A percentile compares a stretch with the other conserved stretches of the same genome.
These are phyloP conservation scores for Chalciporus sp. DNA, from an alignment of 1,284 basidiomycete species.

Conservation along the genomic window DNA sequence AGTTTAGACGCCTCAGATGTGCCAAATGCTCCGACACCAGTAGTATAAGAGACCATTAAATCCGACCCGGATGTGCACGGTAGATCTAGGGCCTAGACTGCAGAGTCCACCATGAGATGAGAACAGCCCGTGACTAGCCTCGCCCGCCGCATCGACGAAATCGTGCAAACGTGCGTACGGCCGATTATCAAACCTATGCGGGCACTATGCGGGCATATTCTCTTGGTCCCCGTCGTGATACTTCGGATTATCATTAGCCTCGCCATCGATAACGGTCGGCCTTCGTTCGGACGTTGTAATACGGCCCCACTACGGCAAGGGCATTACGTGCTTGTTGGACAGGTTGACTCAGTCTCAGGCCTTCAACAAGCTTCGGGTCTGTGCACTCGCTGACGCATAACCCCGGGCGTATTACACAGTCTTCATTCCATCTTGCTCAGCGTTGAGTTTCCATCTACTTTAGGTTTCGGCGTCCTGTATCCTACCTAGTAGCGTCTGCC, in stretches of 20 bases:
- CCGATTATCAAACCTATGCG: not conserved
- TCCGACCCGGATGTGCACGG: no score
- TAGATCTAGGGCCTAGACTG: slow-evolving; percentile 1
- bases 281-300: not conserved
- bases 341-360: no score
- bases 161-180: slow-evolving; percentile 7
- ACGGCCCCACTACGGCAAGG: no score
- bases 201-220: not conserved
- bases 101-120: slow-evolving; percentile 3
- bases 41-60: no score
- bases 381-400: no score
- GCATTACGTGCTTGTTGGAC: no score
- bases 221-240: not conserved
- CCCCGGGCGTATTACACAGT: no score
- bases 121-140: slow-evolving; percentile 12
- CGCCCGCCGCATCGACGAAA: slow-evolving; percentile 4
- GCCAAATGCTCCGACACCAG: no score
- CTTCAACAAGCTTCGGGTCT: no score
- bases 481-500: no score
- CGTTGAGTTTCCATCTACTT: not conserved
- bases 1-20: slow-evolving; percentile 31
- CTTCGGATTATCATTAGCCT: not conserved
- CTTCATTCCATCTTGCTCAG: no score
- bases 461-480: not conserved
- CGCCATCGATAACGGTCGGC: slow-evolving; percentile 3